These are phyloP conservation scores for Neonectria hederae DNA, from an alignment of 2,329 filamentous ascomycete species.

Conservation along the genomic window DNA sequence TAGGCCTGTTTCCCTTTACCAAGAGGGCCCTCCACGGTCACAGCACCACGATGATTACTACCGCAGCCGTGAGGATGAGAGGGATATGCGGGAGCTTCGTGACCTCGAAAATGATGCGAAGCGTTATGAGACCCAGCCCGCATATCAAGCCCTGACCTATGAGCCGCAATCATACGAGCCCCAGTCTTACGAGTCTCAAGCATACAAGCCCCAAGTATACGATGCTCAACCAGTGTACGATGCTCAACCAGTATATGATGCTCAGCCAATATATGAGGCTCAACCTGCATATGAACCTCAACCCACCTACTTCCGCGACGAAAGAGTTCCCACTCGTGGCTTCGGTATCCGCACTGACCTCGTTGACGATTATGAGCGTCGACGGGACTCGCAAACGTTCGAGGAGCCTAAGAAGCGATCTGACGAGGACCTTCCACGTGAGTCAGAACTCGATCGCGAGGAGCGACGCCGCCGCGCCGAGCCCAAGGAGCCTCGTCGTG, in stretches of 20 bases:
- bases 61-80: constrained; percentile 59
- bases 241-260: constrained; percentile 39
- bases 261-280: not conserved
- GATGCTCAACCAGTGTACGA: constrained; percentile 25
- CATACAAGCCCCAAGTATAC: constrained; percentile 40
- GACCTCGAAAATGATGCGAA: constrained; percentile 52
- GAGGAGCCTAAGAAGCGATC: constrained; percentile 45
- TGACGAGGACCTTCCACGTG: constrained; percentile 44
- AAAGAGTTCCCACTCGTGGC: constrained; percentile 57
- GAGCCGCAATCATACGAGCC: constrained; percentile 39
- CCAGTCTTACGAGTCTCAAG: constrained; percentile 21
- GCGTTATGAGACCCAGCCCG: constrained; percentile 32
- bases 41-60: constrained; percentile 60
- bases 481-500: constrained; percentile 41
- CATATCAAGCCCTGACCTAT: constrained; percentile 5
- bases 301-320: constrained; percentile 54
- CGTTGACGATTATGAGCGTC: constrained; percentile 52
- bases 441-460: constrained; percentile 43
- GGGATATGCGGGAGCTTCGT: constrained; percentile 53
- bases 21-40: constrained; percentile 57
- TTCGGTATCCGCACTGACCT: constrained; percentile 61
- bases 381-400: constrained; percentile 48
- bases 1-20: constrained; percentile 63
- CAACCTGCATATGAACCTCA: constrained; percentile 30
- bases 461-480: constrained; percentile 42